Evolutionary conservation across 192 early-diverging fungal genomes (phyloP).

Genomic region (Backusella tuberculispora): DNA sequence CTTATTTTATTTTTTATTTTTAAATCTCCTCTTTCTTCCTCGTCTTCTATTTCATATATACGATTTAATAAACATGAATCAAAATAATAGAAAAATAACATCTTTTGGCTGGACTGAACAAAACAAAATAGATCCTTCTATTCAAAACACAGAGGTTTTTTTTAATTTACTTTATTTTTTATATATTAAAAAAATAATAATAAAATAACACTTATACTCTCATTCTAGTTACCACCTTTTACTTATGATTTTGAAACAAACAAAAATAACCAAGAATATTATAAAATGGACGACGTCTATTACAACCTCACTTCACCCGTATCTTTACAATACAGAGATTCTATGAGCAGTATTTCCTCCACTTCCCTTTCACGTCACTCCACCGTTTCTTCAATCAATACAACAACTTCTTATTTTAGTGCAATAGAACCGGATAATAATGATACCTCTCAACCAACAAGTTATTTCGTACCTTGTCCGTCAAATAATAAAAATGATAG

Average conservation of each 20-base stretch:
- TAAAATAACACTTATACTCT: background rate
- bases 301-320: background rate
- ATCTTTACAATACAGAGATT: background rate
- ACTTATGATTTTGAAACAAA: background rate
- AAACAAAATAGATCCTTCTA: background rate
- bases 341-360: background rate
- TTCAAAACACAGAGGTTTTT: background rate
- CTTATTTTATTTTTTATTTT: too few species aligned
- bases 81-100: background rate
- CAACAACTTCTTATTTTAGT: background rate
- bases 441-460: background rate
- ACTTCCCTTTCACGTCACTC: background rate
- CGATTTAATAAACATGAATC: background rate
- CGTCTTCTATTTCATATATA: background rate
- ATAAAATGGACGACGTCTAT: background rate
- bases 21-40: background rate
- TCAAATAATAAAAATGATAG: background rate
- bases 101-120: background rate
- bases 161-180: too few species aligned
- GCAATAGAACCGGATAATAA: background rate
- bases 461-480: background rate
- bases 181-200: background rate
- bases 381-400: conserved; percentile 2
- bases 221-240: background rate
- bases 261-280: background rate